These are phyloP conservation scores for Nannochloropsis salina DNA, from an alignment of 108 stramenopile genomes.

Conservation along the genomic window DNA sequence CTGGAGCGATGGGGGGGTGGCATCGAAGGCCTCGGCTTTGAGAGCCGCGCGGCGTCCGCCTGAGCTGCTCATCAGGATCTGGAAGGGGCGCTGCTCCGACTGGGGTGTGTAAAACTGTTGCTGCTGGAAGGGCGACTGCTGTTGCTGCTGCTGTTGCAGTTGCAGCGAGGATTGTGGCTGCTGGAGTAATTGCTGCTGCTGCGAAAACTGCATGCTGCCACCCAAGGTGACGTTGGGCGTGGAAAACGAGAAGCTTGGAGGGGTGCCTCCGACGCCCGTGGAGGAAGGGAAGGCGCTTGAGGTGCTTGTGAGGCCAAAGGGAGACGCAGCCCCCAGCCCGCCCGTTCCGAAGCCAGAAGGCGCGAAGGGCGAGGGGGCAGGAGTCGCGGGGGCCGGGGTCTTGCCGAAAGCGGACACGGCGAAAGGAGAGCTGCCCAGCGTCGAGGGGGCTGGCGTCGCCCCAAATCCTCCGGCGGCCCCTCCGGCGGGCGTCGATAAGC, in stretches of 20 bases:
- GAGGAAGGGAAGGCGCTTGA: no score
- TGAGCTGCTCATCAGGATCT: conserved; percentile 30
- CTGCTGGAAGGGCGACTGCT: background rate
- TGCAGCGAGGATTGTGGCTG: background rate
- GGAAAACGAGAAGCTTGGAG: background rate
- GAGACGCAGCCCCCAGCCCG: background rate
- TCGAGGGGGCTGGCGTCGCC: conserved; percentile 31
- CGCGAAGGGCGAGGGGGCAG: background rate
- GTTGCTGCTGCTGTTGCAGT: conserved; percentile 29
- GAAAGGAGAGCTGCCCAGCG: conserved; percentile 25
- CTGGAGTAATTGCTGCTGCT: conserved; percentile 24
- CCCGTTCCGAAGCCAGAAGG: background rate
- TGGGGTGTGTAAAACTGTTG: background rate
- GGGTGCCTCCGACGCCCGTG: background rate
- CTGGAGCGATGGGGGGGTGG: conserved; percentile 22
- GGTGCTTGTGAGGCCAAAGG: no score
- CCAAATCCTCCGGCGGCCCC: conserved; percentile 25
- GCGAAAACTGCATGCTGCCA: background rate
- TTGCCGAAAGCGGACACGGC: background rate
- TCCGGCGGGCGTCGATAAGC: conserved; percentile 25
- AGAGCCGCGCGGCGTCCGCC: conserved; percentile 22
- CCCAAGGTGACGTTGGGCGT: background rate
- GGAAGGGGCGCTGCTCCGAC: background rate
- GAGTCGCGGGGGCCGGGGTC: background rate
- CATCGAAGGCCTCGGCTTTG: background rate